Conservation (phyloP, 2,329 filamentous ascomycete species). For the Coleophoma crateriformis region DNA sequence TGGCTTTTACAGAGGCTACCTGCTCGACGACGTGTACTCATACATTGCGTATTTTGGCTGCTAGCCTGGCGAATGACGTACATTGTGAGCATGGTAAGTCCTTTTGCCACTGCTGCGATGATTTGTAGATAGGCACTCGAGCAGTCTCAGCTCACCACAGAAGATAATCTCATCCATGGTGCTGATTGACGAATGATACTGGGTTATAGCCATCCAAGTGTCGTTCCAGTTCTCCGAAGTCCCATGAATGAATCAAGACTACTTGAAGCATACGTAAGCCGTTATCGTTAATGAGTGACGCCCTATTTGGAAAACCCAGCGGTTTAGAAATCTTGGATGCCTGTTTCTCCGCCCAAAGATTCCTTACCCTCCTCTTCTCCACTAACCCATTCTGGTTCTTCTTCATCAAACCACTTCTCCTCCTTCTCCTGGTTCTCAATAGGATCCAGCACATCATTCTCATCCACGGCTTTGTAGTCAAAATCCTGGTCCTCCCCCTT, state of each 20-base stretch:
- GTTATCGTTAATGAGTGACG: no score
- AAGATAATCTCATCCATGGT: no score
- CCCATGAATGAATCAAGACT: no score
- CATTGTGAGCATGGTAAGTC: neutral
- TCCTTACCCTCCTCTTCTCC: constrained; percentile 10
- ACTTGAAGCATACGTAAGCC: no score
- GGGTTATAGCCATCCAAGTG: no score
- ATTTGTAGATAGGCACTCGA: no score
- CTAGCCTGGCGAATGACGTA: no score
- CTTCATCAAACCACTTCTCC: constrained; percentile 29
- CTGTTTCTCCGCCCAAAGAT: constrained; percentile 23
- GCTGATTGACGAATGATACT: no score
- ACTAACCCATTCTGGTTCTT: constrained; percentile 25
- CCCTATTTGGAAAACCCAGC: no score
- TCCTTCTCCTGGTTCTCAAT: constrained; percentile 25
- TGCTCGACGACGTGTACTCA: neutral
- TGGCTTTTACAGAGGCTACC: neutral
- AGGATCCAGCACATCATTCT: constrained; percentile 24
- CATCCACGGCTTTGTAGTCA: constrained; percentile 25
- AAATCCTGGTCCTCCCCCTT: constrained; percentile 28
- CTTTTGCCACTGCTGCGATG: no score
- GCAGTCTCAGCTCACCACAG: no score
- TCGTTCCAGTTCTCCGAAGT: no score
- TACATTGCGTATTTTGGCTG: neutral
- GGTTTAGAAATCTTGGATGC: constrained; percentile 27